Percentiles rank a stretch among this genome's conserved stretches.
Evolutionary conservation across 2,329 filamentous ascomycete genomes (phyloP).

Genomic region (Exophiala phaeomuriformis): DNA sequence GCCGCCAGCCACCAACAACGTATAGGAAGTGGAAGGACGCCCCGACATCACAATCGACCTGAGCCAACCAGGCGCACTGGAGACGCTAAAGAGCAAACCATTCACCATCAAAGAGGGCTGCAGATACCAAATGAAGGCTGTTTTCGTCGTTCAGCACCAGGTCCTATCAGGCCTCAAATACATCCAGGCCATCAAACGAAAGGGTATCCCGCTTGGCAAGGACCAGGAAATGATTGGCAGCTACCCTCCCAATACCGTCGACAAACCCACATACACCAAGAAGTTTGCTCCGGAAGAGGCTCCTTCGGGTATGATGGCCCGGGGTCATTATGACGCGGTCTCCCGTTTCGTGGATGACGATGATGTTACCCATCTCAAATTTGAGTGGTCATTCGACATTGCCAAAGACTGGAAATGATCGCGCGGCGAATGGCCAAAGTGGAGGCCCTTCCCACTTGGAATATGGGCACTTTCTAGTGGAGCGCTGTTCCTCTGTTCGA

Average conservation of each 20-base stretch:
- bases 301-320: slow-evolving; percentile 79
- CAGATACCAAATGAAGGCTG: slow-evolving; percentile 87
- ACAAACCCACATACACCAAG: slow-evolving; percentile 79
- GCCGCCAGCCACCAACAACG: neutral
- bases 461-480: neutral
- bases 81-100: slow-evolving; percentile 76
- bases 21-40: slow-evolving; percentile 66
- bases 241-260: slow-evolving; percentile 85
- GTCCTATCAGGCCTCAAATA: slow-evolving; percentile 94
- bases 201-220: slow-evolving; percentile 80
- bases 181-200: slow-evolving; percentile 85
- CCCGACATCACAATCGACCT: slow-evolving; percentile 84
- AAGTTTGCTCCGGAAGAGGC: slow-evolving; percentile 78
- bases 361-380: slow-evolving; percentile 78
- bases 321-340: slow-evolving; percentile 80
- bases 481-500: neutral
- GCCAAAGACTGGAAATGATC: slow-evolving; percentile 78
- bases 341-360: slow-evolving; percentile 96
- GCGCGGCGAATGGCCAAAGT: neutral
- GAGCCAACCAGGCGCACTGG: slow-evolving; percentile 62
- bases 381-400: slow-evolving; percentile 96
- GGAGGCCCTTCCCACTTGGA: too few species aligned
- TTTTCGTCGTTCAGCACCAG: slow-evolving; percentile 94
- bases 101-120: slow-evolving; percentile 97
- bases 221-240: slow-evolving; percentile 98